phyloP scores from a whole-genome alignment of 1,284 basidiomycete species.

The Inonotus hispidus region DNA sequence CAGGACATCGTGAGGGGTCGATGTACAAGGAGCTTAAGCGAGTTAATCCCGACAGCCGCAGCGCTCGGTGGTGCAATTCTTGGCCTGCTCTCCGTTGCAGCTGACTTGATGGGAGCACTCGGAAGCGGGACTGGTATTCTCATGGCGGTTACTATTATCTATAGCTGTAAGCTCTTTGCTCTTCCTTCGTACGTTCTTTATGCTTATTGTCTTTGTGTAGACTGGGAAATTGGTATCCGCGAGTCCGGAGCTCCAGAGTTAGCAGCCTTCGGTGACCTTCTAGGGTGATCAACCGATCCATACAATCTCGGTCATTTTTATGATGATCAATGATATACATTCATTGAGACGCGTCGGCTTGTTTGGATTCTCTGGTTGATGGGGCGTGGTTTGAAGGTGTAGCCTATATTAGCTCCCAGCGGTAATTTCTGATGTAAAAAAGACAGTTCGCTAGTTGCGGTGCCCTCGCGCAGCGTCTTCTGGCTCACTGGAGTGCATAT shows the following conservation, averaged over 20 bases:
- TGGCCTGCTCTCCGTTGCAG: constrained; percentile 88
- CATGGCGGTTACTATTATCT: constrained; percentile 97
- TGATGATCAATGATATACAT: background rate
- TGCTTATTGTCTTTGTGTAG: constrained; percentile 29
- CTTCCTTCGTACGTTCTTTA: background rate
- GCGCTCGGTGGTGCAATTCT: constrained; percentile 96
- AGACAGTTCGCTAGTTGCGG: background rate
- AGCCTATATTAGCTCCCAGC: background rate
- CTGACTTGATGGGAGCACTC: constrained; percentile 95
- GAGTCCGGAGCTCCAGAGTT: constrained; percentile 74
- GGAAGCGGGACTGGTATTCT: constrained; percentile 97
- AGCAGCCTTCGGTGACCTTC: constrained; percentile 63
- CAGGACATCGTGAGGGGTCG: constrained; percentile 92
- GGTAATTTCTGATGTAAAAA: background rate
- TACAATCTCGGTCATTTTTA: background rate
- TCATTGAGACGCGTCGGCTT: background rate
- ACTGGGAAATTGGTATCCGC: constrained; percentile 76
- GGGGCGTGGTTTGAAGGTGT: background rate
- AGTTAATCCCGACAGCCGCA: constrained; percentile 94
- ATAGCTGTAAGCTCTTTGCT: constrained; percentile 63
- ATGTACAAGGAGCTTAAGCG: constrained; percentile 99
- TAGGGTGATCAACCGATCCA: constrained; percentile 25
- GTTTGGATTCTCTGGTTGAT: background rate
- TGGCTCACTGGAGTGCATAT: background rate
- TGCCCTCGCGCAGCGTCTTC: background rate